Evolutionary conservation across 306 rosid genomes (phyloP), one percentile per base, ranked within the genome.

Genomic region (Cyclanthera cordifolia): DNA sequence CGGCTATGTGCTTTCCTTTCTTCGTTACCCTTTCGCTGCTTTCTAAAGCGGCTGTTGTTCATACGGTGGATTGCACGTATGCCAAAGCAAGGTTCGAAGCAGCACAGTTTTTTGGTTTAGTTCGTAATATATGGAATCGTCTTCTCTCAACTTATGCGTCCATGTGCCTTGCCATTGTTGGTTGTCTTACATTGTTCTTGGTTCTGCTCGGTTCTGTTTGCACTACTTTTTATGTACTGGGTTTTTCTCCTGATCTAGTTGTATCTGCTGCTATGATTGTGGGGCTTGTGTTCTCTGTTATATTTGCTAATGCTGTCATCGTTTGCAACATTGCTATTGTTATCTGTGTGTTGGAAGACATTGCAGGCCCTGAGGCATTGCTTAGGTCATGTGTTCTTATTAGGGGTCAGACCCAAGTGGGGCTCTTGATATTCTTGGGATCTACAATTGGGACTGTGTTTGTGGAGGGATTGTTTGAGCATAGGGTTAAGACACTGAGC

Each of bases 391-490:
- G 84, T 67, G 75, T 80, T 45, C 71, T 94, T 71, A 85, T 94
- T 70, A 85, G 79, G 80, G 99, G 96, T 8, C 97, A 89, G 68
- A 89, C 95, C 23, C 99, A 90, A 76, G 99, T 90, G 57, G 99
- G 97, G 69, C 78, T 94, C 34, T 76, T 90, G 48, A 94, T 94
- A 56, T 90, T 71, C 76, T 88, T 94, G 27, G 95, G 91, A 69
- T 94, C 97, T 0, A 86, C 97, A 1, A 80, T 94, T n/a, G 96
- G 94, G 61, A 82, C 83, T 83, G 88, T 95, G 14, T 86, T 94
- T 73, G 94, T 94, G 76, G 91, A 94, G 83, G 96, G 97, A 0
- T 74, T 94, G 80, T 94, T 87, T 79, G 95, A 90, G 83, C 95
- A 94, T 54, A 86, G 97, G 45, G 99, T 94, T 70, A 90, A 84